Percentiles rank a stretch among this genome's conserved stretches.
Conservation (phyloP, 192 early-diverging fungal species). For the Backusella westeae region DNA sequence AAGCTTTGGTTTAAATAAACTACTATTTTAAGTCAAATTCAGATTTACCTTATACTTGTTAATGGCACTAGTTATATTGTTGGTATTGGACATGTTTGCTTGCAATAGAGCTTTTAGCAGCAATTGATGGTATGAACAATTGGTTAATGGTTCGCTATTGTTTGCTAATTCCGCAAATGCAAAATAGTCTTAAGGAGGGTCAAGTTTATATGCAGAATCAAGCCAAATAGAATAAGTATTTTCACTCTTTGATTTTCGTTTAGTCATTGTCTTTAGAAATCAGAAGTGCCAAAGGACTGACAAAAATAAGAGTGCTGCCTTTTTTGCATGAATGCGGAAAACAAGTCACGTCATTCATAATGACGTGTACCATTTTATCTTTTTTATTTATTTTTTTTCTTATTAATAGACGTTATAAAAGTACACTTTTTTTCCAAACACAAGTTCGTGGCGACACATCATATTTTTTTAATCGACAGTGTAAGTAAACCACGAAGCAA, state of each 20-base stretch:
- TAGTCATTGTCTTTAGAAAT: neutral
- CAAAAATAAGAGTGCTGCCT: no score
- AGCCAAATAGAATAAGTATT: neutral
- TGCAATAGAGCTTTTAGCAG: neutral
- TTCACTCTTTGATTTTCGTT: slow-evolving; percentile 12
- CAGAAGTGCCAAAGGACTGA: no score
- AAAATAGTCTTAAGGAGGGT: no score
- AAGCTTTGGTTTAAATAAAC: neutral
- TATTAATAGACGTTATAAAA: no score
- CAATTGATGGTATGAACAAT: neutral
- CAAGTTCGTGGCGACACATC: neutral
- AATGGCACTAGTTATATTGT: neutral
- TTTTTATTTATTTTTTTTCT: no score
- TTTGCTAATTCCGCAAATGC: neutral
- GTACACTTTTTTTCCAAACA: no score
- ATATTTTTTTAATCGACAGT: neutral
- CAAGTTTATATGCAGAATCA: neutral
- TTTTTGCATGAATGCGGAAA: neutral
- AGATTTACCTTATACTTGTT: neutral
- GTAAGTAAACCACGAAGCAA: no score
- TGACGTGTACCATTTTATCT: no score
- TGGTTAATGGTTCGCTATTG: neutral
- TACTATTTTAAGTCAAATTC: neutral
- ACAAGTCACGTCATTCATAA: neutral
- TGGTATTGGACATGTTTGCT: slow-evolving; percentile 6